phyloP scores from a whole-genome alignment of 768 basidiomycete species.

The Mycena pura region DNA sequence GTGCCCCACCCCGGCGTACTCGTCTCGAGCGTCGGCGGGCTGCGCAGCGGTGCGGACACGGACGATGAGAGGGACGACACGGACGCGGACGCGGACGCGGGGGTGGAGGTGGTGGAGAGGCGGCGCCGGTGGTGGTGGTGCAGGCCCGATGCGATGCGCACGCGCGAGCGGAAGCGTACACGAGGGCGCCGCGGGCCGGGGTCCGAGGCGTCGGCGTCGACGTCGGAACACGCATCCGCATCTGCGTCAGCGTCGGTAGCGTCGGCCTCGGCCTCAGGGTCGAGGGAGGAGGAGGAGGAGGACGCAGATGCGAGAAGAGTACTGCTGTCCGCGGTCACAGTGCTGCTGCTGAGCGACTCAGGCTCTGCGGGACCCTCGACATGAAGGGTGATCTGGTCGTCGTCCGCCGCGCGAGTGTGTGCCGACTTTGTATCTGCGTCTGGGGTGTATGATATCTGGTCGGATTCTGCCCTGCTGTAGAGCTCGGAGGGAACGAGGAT shows the following conservation, averaged over 20 bases:
- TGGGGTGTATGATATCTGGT: background rate
- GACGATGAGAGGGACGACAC: constrained; percentile 79
- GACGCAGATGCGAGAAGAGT: too few species aligned
- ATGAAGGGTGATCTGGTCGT: constrained; percentile 18
- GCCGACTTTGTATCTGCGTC: background rate
- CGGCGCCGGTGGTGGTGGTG: constrained; percentile 34
- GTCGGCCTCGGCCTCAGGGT: background rate
- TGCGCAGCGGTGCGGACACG: constrained; percentile 80
- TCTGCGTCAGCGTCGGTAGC: constrained; percentile 3
- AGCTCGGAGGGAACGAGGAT: background rate
- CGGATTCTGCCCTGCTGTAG: too few species aligned
- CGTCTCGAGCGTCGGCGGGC: constrained; percentile 51
- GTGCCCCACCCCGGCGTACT: constrained; percentile 63
- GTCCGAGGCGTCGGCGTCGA: constrained; percentile 11
- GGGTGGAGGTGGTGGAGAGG: constrained; percentile 42
- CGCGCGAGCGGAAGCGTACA: constrained; percentile 62
- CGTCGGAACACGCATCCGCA: background rate
- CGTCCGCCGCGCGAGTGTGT: background rate
- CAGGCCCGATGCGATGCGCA: constrained; percentile 61
- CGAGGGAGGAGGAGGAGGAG: too few species aligned
- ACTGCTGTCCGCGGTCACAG: constrained; percentile 8
- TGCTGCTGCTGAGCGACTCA: constrained; percentile 22
- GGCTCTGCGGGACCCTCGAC: constrained; percentile 3
- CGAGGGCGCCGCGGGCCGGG: constrained; percentile 24
- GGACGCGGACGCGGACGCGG: constrained; percentile 57